Conservation (phyloP, 805 yeast genomes). For the Zygotorulaspora florentina region DNA sequence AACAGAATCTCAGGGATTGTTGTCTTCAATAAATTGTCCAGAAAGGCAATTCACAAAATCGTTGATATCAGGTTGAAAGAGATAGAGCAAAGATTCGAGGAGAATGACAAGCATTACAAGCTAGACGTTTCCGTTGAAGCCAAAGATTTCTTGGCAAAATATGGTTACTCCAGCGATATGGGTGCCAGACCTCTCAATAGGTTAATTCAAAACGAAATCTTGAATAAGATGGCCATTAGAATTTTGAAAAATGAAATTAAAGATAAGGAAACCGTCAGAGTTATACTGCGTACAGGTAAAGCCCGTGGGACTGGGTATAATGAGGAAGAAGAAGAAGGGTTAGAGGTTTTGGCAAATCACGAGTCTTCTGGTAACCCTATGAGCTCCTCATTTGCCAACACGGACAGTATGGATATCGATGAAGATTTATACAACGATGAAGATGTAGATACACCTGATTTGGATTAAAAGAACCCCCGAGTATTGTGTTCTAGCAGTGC, state of each 20-base stretch:
- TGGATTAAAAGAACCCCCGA: conserved; percentile 6
- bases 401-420: conserved; percentile 58
- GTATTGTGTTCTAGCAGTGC: background rate
- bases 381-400: conserved; percentile 51
- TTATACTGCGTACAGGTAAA: conserved; percentile 42
- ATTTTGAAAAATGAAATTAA: conserved; percentile 79
- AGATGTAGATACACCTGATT: conserved; percentile 22
- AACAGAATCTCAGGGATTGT: conserved; percentile 93
- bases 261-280: conserved; percentile 82
- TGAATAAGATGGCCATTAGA: conserved; percentile 85
- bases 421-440: conserved; percentile 37
- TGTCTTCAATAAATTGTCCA: conserved; percentile 87
- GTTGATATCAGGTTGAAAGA: conserved; percentile 81
- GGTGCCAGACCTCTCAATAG: conserved; percentile 97
- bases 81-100: conserved; percentile 78
- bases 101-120: conserved; percentile 72
- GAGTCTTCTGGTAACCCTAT: conserved; percentile 45
- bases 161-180: conserved; percentile 88
- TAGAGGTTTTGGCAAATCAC: conserved; percentile 84
- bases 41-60: conserved; percentile 87
- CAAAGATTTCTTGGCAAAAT: conserved; percentile 70
- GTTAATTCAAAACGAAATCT: conserved; percentile 80
- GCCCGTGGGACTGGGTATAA: conserved; percentile 16
- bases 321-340: conserved; percentile 49
- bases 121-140: conserved; percentile 75